Evolutionary conservation across 306 rosid species (phyloP).

Genomic region (Neltuma alba): DNA sequence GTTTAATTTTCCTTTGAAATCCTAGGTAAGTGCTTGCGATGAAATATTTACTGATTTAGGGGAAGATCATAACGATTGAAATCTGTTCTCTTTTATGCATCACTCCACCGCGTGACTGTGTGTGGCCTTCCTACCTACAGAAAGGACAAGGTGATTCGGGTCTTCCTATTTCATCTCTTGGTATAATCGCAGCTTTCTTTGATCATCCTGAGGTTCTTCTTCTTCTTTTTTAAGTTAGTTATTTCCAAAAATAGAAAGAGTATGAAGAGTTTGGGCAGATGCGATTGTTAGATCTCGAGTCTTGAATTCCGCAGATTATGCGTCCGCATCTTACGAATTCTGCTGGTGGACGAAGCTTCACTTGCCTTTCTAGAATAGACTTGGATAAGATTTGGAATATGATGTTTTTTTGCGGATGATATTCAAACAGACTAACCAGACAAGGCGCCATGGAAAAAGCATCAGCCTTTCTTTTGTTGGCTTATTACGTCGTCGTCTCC

Average conservation of each 20-base stretch:
- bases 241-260: conserved; percentile 16
- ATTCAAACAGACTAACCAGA: conserved; percentile 17
- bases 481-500: conserved; percentile 26
- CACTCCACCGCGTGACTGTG: not conserved
- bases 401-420: conserved; percentile 20
- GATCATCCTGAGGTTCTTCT: not conserved
- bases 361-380: not conserved
- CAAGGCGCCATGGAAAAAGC: conserved; percentile 57
- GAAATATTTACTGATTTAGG: not conserved
- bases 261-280: conserved; percentile 7
- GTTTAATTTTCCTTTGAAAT: not conserved
- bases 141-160: not conserved
- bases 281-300: conserved; percentile 29
- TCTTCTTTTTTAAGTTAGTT: not conserved
- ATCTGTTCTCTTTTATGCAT: not conserved
- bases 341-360: not conserved
- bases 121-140: not conserved
- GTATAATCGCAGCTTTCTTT: not conserved
- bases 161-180: not conserved
- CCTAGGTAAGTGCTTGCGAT: not conserved
- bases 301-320: conserved; percentile 7
- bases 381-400: conserved; percentile 24
- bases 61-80: conserved; percentile 3
- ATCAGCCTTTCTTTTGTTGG: conserved; percentile 43
- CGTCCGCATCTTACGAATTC: not conserved